These are phyloP conservation scores for Hypocrella siamensis DNA, from an alignment of 2,329 filamentous ascomycete genomes.

Conservation along the genomic window DNA sequence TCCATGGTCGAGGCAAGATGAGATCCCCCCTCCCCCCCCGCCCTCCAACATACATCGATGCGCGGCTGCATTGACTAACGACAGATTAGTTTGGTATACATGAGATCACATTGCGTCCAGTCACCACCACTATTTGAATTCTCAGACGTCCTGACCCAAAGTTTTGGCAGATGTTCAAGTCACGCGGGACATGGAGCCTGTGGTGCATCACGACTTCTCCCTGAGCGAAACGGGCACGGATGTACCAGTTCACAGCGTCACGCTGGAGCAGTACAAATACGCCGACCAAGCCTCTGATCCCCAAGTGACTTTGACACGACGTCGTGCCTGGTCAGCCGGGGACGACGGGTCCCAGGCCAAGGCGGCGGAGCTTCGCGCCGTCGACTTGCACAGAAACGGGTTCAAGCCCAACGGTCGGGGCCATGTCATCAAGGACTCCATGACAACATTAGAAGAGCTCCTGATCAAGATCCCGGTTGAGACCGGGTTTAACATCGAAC, in stretches of 20 bases:
- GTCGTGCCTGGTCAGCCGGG: constrained; percentile 9
- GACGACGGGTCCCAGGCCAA: constrained; percentile 8
- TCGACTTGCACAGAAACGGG: constrained; percentile 21
- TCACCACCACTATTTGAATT: too few species aligned
- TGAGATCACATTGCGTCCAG: constrained; percentile 2
- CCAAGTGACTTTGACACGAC: constrained; percentile 1
- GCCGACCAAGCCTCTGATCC: constrained; percentile 11
- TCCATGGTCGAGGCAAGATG: constrained; percentile 16
- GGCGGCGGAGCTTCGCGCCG: constrained; percentile 12
- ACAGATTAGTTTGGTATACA: background rate
- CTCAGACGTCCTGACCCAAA: too few species aligned
- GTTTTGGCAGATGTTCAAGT: constrained; percentile 25
- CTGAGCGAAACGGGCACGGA: constrained; percentile 25
- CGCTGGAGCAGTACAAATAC: constrained; percentile 19
- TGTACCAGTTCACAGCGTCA: constrained; percentile 21
- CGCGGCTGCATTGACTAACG: too few species aligned
- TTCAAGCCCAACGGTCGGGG: constrained; percentile 24
- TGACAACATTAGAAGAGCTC: constrained; percentile 21
- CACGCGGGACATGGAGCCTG: constrained; percentile 21
- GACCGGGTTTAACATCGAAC: constrained; percentile 23
- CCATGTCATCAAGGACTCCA: constrained; percentile 19
- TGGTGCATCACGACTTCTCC: constrained; percentile 25
- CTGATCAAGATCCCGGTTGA: constrained; percentile 16
- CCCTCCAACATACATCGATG: too few species aligned
- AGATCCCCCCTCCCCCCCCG: too few species aligned